Conservation (phyloP, 176 grass and related monocot species). For the Ensete glaucum region DNA sequence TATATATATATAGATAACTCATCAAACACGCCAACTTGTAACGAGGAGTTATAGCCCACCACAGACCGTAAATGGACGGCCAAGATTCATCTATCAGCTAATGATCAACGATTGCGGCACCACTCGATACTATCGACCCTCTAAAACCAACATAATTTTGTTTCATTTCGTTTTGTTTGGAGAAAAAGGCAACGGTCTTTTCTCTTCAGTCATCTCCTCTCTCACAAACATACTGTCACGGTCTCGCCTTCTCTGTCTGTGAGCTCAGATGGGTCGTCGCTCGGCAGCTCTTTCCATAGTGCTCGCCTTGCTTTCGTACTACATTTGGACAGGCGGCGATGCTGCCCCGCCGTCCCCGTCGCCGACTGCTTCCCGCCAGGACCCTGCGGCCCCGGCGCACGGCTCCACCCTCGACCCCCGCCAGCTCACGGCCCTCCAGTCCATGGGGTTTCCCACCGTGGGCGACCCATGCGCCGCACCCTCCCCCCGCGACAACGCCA, state of each 20-base stretch:
- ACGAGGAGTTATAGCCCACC: no score
- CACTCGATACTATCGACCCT: no score
- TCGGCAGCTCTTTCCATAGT: not conserved
- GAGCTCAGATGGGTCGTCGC: not conserved
- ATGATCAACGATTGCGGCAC: no score
- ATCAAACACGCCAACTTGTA: no score
- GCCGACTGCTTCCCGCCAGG: not conserved
- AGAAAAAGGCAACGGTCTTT: no score
- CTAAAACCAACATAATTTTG: no score
- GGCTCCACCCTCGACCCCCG: conserved; percentile 52
- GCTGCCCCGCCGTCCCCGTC: not conserved
- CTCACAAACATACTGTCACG: no score
- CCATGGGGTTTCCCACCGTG: conserved; percentile 42
- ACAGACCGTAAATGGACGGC: no score
- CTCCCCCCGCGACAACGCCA: conserved; percentile 21
- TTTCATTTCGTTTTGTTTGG: no score
- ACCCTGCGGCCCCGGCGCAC: not conserved
- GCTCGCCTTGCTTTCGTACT: not conserved
- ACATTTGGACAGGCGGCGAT: not conserved
- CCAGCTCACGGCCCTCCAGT: conserved; percentile 57
- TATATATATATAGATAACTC: no score
- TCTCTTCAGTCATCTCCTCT: not conserved
- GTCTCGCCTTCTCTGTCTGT: not conserved
- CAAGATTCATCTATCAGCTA: no score
- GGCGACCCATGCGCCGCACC: conserved; percentile 41